Evolutionary conservation across 495 filamentous ascomycete species (phyloP).

Genomic region (Hypomontagnella submonticulosa): DNA sequence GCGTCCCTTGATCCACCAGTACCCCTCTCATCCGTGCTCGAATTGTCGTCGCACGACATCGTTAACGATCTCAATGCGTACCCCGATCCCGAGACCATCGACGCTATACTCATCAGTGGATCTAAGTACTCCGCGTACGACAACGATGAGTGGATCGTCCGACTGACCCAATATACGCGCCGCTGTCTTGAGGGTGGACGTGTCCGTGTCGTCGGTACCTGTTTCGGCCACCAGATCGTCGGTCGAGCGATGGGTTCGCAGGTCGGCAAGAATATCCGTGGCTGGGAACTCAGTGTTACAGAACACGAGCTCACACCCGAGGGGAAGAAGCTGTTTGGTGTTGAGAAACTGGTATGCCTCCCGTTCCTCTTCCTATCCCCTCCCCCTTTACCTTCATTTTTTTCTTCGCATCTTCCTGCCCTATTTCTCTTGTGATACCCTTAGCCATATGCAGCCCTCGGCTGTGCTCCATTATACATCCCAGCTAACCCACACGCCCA

Average conservation of each 20-base stretch:
- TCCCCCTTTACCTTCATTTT: conserved; percentile 15
- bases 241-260: conserved; percentile 76
- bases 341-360: conserved; percentile 71
- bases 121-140: conserved; percentile 69
- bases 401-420: conserved; percentile 3
- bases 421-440: not conserved
- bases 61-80: conserved; percentile 67
- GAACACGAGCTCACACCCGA: conserved; percentile 73
- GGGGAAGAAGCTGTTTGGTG: conserved; percentile 78
- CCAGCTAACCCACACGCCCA: not conserved
- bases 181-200: conserved; percentile 59
- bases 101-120: conserved; percentile 85
- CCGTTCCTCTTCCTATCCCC: conserved; percentile 11
- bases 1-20: conserved; percentile 45
- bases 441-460: not conserved
- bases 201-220: conserved; percentile 80
- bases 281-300: conserved; percentile 86
- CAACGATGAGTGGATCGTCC: conserved; percentile 77
- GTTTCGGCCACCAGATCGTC: conserved; percentile 93
- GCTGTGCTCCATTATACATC: too few species aligned
- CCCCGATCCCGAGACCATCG: conserved; percentile 76
- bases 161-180: conserved; percentile 76
- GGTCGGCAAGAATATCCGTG: conserved; percentile 71
- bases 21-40: conserved; percentile 55
- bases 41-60: conserved; percentile 75